Evolutionary conservation across 768 basidiomycete genomes (phyloP), one percentile per base, ranked within the genome.

Genomic region (Rhizopogon sp.): DNA sequence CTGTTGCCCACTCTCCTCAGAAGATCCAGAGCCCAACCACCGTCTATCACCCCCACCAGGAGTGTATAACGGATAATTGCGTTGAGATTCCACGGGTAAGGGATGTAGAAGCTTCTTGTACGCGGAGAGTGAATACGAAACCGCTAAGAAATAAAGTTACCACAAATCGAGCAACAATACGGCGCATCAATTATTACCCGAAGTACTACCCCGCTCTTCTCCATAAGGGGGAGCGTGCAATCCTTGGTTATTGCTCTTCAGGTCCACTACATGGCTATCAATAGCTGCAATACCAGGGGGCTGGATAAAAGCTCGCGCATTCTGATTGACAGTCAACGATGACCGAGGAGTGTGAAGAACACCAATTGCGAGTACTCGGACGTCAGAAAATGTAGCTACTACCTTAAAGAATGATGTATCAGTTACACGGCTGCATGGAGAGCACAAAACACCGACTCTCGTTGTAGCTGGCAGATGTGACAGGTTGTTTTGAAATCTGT

Each of bases 61-160:
- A 10, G 90, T 89, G 62, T 79, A 82, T 61, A 85, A 83, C 11
- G 90, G 90, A 69, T 90, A 92, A 50, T 83, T 80, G 16, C 66
- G 60, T 64, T 89, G 82, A 3, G 72, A 74, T 13, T 59, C 61
- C 3, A 79, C 72, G 33, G 90, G 90, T 16, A 76, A 65, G 3
- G 90, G 90, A 52, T 79, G 73, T 10, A 66, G 74, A 53, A 88
- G 69, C 29, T 71, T 76, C 37, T 73, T 63, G 60, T 80, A 79
- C 25, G 61, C 28, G n/a, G 62, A 47, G 39, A 61, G 39, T 46
- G 43, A 58, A 28, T 46, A 17, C 35, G 20, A 44, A 17, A 40
- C 50, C 6, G 44, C 53, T 52, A 50, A 35, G 46, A 51, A 33
- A 51, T 16, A 22, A 6, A 49, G 47, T 25, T 59, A 16, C 42